Base-by-base conservation (phyloP, 2,329 filamentous ascomycete genomes). In the Celoporthe dispersa region DNA sequence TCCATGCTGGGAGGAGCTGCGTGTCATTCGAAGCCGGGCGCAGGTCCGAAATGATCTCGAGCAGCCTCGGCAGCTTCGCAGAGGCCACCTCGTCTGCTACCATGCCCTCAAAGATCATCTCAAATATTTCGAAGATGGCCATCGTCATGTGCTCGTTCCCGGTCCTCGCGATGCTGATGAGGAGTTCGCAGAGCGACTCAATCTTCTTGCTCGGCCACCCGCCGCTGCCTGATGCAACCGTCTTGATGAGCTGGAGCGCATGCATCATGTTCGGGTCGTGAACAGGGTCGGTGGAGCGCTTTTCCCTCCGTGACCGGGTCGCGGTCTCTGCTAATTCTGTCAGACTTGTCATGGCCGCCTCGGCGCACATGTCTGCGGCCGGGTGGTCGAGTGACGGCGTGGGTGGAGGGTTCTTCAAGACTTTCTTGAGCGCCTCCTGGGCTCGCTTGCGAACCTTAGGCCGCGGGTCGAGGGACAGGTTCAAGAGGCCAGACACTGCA, bases 161-260 rank as follows among this genome's bases (percentile, higher is more conserved):
- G 11, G 92, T 94, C 77, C 91, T 91, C 39, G 95, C 95, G 72
- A 98, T 97, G 74, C 90, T 90, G 74, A 99, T 88, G 70, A 99
- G 83, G 67, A 97, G 83, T 80, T 98, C 94, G 80, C 94, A 98
- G 44, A 99, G 84, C 2, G 91, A 86, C 81, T 99, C 96, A 68
- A 98, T 97, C 82, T 97, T 97, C 83, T 92, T 94, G 83, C 92
- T 97, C 0, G 96, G 96, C 96, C 96, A 99, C 65, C 96, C 96
- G 55, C 94, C 93, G 70, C 94, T 95, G 6, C 93, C 94, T 3
- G 88, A 86, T 0, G 96, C 94, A 71, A 99, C 89, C 0, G 93
- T 92, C 85, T 97, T 98, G 73, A 97, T 91, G 68, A 99, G 84
- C 77, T 99, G 95, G 72, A 99, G 84, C 2, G 94, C 92, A 78